phyloP scores from a whole-genome alignment of 2,329 filamentous ascomycete species.

The Alternaria rosae region DNA sequence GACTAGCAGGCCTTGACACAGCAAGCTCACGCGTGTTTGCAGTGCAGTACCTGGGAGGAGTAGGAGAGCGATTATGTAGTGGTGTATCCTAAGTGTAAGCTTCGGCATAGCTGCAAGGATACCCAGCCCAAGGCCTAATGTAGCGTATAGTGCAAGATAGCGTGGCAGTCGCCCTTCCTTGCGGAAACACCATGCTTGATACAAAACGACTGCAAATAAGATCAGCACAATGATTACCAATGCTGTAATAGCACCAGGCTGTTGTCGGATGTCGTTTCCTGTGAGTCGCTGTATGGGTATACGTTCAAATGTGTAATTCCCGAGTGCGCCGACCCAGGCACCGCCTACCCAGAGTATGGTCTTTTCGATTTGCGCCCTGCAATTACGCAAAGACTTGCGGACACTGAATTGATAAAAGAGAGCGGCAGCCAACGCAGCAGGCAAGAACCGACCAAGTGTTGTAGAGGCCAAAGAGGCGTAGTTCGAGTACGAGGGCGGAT shows the following conservation, averaged over 20 bases:
- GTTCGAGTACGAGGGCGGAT: slow-evolving; percentile 40
- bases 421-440: slow-evolving; percentile 40
- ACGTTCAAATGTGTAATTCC: slow-evolving; percentile 43
- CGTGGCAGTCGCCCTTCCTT: slow-evolving; percentile 63
- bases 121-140: slow-evolving; percentile 79
- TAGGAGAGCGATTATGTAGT: slow-evolving; percentile 90
- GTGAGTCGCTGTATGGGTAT: slow-evolving; percentile 49
- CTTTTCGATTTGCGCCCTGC: slow-evolving; percentile 48
- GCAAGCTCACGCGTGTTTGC: slow-evolving; percentile 82
- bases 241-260: slow-evolving; percentile 48
- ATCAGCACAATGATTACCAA: slow-evolving; percentile 43
- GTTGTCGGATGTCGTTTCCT: slow-evolving; percentile 46
- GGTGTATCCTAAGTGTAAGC: slow-evolving; percentile 87
- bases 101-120: slow-evolving; percentile 75
- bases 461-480: slow-evolving; percentile 44
- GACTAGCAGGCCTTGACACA: slow-evolving; percentile 88
- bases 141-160: slow-evolving; percentile 78
- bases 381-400: slow-evolving; percentile 33
- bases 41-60: slow-evolving; percentile 87
- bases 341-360: slow-evolving; percentile 47
- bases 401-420: slow-evolving; percentile 42
- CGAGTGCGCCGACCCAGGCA: slow-evolving; percentile 46
- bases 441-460: slow-evolving; percentile 43
- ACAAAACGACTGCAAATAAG: slow-evolving; percentile 35
- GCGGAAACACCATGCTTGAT: slow-evolving; percentile 46